Base-by-base conservation (phyloP, 176 grass and related monocot species). In the Eleusine indica region DNA sequence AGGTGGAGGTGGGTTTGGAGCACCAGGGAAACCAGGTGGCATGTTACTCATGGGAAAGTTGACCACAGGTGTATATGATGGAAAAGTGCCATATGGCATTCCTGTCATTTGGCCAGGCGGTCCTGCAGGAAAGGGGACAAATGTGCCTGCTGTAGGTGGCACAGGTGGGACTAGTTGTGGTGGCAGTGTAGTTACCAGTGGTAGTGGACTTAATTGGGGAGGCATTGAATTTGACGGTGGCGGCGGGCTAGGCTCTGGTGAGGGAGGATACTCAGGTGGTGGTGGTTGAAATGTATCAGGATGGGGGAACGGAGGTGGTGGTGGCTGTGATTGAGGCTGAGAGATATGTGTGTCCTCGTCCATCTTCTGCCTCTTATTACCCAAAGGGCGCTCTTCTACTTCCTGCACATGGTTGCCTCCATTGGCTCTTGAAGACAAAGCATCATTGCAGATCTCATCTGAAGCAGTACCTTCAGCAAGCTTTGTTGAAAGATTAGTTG, bases 251-350 rank as follows among this genome's bases (percentile, higher is more conserved):
- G 87, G 77, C 46, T 78, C 58, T 13, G 91, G 82, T 56, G 88
- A 82, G 3, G 78, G 73, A 76, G 88, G 70, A 41, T 90, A 67
- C 43, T 80, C 51, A 62, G 90, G 86, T 35, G 91, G 88, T 7
- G 92, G 88, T 19, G 84, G 92, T 81, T 84, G 72, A 67, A 89
- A 86, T 74, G 81, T 76, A 70, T 94, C 86, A 82, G 89, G 91
- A 82, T 88, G 72, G 3, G 91, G 87, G 56, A 87, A 71, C 53
- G 89, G 76, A 5, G 88, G 87, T 3, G 57, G 83, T 0, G 79
- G 51, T 70, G 70, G 74, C 66, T 71, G 72, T 25, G 81, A 80
- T 32, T 78, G 52, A 84, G 71, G 68, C 72, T 81, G 76, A 47
- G 77, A 69, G 52, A 71, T 73, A 77, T 65, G 80, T 71, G 68